Evolutionary conservation across 2,329 filamentous ascomycete genomes (phyloP).

Genomic region (Colletotrichum falcatum): DNA sequence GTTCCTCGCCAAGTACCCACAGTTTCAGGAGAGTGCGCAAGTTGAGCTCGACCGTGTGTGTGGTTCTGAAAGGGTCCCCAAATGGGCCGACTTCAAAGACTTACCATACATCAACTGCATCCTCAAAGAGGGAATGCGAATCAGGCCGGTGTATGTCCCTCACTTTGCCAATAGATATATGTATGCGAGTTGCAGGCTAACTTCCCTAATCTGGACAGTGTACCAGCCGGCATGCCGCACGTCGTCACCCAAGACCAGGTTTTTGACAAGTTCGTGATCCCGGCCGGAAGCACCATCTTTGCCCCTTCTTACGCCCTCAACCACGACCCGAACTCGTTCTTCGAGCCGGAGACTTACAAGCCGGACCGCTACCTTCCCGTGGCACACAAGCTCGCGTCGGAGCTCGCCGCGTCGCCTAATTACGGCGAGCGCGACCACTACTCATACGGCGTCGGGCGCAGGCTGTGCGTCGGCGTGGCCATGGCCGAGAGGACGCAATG

Average conservation of each 20-base stretch:
- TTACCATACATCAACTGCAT: conserved; percentile 56
- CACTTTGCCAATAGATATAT: background rate
- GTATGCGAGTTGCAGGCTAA: background rate
- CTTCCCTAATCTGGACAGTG: background rate
- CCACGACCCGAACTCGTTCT: conserved; percentile 44
- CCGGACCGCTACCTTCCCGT: conserved; percentile 45
- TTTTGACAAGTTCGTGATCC: conserved; percentile 54
- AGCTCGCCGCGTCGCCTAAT: conserved; percentile 45
- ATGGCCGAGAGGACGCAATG: conserved; percentile 61
- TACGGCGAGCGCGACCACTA: conserved; percentile 55
- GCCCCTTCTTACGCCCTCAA: conserved; percentile 53
- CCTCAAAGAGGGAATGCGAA: conserved; percentile 57
- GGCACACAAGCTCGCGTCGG: conserved; percentile 46
- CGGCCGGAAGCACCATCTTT: conserved; percentile 53
- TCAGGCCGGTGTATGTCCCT: conserved; percentile 50
- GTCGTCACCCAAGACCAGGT: conserved; percentile 48
- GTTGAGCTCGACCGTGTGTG: conserved; percentile 55
- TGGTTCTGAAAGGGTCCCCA: conserved; percentile 51
- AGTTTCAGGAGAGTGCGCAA: conserved; percentile 55
- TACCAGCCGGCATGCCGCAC: conserved; percentile 18
- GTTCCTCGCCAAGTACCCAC: conserved; percentile 56
- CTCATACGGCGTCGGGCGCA: conserved; percentile 59
- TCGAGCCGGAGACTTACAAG: conserved; percentile 48
- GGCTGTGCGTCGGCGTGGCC: conserved; percentile 62
- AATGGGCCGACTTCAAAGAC: conserved; percentile 51